phyloP scores from a whole-genome alignment of 306 rosid genomes.

The Prunus campanulata region DNA sequence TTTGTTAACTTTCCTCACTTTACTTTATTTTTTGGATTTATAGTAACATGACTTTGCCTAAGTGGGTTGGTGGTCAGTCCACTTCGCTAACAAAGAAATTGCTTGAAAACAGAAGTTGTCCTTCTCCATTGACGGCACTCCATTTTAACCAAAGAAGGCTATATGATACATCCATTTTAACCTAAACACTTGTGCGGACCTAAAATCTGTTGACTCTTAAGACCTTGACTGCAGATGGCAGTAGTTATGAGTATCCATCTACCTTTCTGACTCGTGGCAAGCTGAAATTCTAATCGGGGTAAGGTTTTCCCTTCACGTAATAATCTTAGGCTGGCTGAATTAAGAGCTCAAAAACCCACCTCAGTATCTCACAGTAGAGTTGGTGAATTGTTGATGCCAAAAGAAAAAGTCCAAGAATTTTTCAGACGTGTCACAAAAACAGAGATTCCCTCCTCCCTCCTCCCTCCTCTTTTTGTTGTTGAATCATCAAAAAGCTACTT shows the following conservation, averaged over 20 bases:
- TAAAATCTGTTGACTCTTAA: not conserved
- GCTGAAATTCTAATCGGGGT: no score
- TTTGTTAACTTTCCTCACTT: conserved; percentile 7
- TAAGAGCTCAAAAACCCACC: no score
- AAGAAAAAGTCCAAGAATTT: no score
- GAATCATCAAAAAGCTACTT: not conserved
- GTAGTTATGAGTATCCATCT: not conserved
- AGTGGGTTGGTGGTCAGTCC: conserved; percentile 12
- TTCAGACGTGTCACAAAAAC: not conserved
- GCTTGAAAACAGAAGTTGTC: not conserved
- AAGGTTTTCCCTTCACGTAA: no score
- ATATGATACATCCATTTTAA: not conserved
- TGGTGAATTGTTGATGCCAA: no score
- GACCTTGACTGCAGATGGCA: no score
- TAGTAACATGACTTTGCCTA: not conserved
- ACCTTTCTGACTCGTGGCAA: no score
- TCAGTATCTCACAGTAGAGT: no score
- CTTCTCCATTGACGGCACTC: not conserved
- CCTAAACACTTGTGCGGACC: not conserved
- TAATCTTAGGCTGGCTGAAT: no score
- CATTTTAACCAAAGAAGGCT: not conserved
- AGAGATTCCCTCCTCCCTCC: not conserved
- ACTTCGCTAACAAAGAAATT: not conserved
- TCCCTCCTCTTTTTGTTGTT: not conserved
- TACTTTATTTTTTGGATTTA: not conserved